Base-by-base conservation (phyloP, 176 grass and related monocot genomes). In the Zoysia japonica region DNA sequence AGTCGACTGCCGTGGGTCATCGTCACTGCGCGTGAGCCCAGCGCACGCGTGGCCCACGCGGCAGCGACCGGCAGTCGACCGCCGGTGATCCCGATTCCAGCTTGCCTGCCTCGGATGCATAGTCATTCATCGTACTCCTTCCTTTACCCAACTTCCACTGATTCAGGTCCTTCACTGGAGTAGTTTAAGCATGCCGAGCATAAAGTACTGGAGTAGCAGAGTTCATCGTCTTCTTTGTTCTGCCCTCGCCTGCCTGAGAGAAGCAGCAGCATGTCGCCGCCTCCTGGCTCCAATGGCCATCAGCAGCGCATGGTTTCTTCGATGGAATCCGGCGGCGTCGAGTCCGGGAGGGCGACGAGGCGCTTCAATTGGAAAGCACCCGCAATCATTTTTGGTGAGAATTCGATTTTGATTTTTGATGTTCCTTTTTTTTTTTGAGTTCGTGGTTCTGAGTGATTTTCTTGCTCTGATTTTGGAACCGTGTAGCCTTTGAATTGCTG, bases 401-500 rank as follows among this genome's bases (percentile, higher is more conserved):
- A 45, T 36, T 36, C 59, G 62, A 3, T 6, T 14, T 39, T 5
- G 8, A 13, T 65, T 11, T 5, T 10, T 7, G 1, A 10, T 35
- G 3, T 35, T 3, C 5, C 2, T 9, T 28, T 28, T 28, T 28
- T 28, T 0, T 28, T 28, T 28, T 28, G 28, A 28, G 28, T 28
- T 28, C 28, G 28, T 28, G 0, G 28, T 28, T 28, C 28, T 28
- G 28, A 28, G 28, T 28, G 28, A 28, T 28, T 28, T 28, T 28
- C 28, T 28, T 28, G 28, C 28, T 28, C 28, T 19, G 67, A 70
- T 70, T 71, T 50, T 48, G 4, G 53, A 46, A 55, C 17, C 9
- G 19, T 11, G 9, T 28, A 91, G 92, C 78, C 3, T 89, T 92
- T 77, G 84, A 91, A 61, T 72, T 85, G 78, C 71, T 95, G 61